phyloP scores from a whole-genome alignment of 257 asterid species.

The Scutellaria baicalensis region DNA sequence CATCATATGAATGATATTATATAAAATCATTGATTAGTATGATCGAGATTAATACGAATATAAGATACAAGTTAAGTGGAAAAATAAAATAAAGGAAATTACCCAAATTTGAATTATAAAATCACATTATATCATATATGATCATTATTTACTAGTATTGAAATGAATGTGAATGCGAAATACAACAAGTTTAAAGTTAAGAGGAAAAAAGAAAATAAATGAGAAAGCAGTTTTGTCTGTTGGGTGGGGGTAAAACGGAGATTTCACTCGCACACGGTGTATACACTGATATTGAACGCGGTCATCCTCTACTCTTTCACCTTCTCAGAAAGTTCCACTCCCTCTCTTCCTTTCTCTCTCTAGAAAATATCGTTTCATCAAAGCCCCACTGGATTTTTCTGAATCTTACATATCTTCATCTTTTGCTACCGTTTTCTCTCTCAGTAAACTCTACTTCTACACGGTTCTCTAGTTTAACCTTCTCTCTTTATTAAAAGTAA shows the following conservation, averaged over 20 bases:
- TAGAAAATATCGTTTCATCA: slow-evolving; percentile 5
- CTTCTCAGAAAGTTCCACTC: slow-evolving; percentile 25
- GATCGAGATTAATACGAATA: no score
- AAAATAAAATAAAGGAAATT: no score
- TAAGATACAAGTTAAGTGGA: no score
- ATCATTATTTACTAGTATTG: no score
- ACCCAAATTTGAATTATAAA: no score
- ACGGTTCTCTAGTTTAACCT: background rate
- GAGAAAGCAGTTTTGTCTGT: background rate
- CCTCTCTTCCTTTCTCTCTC: background rate
- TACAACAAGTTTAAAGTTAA: no score
- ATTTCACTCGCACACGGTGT: slow-evolving; percentile 37
- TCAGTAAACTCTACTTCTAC: slow-evolving; percentile 6
- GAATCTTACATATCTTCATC: slow-evolving; percentile 16
- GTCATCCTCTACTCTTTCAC: slow-evolving; percentile 2
- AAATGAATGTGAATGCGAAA: no score
- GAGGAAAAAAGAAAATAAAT: background rate
- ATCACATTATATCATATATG: no score
- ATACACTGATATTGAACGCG: slow-evolving; percentile 49
- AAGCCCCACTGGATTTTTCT: slow-evolving; percentile 38
- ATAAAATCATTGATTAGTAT: no score
- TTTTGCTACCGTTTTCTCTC: background rate
- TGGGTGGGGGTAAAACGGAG: slow-evolving; percentile 17
- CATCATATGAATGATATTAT: no score
- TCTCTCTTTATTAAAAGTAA: background rate